Evolutionary conservation across 495 filamentous ascomycete species (phyloP).

Genomic region (Penicillium ucsense): DNA sequence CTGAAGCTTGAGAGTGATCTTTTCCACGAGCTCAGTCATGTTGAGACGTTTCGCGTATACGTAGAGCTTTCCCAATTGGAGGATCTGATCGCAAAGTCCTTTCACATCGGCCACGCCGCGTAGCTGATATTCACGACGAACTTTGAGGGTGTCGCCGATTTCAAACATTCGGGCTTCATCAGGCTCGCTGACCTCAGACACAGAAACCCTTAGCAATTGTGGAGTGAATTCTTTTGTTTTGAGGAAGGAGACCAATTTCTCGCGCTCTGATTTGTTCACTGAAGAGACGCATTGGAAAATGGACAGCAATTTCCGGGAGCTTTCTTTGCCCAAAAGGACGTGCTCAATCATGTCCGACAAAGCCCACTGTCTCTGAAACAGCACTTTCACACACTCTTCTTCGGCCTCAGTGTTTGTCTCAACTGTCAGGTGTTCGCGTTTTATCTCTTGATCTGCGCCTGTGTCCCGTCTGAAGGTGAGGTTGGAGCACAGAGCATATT

Average conservation of each 20-base stretch:
- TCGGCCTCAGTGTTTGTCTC: background rate
- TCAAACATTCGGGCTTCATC: background rate
- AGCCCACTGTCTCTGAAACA: background rate
- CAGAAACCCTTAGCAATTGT: background rate
- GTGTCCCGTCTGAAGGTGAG: too few species aligned
- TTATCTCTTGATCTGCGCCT: background rate
- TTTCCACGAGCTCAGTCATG: background rate
- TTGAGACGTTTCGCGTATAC: background rate
- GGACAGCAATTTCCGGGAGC: background rate
- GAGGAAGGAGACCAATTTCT: background rate
- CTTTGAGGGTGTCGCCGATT: background rate
- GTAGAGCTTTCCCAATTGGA: slow-evolving; percentile 8
- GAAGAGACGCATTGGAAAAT: background rate
- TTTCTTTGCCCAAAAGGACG: background rate
- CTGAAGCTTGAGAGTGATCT: slow-evolving; percentile 11
- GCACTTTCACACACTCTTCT: background rate
- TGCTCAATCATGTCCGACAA: background rate
- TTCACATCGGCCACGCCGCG: background rate
- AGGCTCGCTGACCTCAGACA: background rate
- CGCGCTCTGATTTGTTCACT: background rate
- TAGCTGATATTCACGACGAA: background rate
- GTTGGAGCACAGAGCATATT: too few species aligned
- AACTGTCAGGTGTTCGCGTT: background rate
- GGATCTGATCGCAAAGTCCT: slow-evolving; percentile 1
- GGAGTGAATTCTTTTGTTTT: background rate